A percentile compares a stretch with the other conserved stretches of the same genome.
These are phyloP conservation scores for Lepraria neglecta DNA, from an alignment of 495 filamentous ascomycete species.

Conservation along the genomic window DNA sequence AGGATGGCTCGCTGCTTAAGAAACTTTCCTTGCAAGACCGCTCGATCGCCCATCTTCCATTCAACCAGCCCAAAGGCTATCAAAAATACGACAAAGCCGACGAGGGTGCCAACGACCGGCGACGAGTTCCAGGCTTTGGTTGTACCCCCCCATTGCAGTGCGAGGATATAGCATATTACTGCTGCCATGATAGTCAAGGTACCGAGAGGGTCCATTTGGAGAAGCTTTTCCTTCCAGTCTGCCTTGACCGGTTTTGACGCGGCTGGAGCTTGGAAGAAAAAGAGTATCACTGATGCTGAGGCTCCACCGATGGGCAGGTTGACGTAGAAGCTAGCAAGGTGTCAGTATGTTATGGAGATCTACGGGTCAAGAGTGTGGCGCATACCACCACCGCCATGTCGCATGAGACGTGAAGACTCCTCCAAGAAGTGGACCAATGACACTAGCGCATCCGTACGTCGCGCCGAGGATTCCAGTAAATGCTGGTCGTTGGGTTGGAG, in stretches of 20 bases:
- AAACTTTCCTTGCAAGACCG: slow-evolving; percentile 25
- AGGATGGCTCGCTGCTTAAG: slow-evolving; percentile 28
- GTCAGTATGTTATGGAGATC: background rate
- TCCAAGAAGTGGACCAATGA: slow-evolving; percentile 44
- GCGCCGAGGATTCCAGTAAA: slow-evolving; percentile 39
- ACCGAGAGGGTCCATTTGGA: slow-evolving; percentile 36
- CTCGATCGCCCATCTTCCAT: slow-evolving; percentile 31
- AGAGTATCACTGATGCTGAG: slow-evolving; percentile 34
- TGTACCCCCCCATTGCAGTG: slow-evolving; percentile 39
- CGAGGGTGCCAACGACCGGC: slow-evolving; percentile 32
- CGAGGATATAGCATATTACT: slow-evolving; percentile 36
- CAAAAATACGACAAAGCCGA: slow-evolving; percentile 34
- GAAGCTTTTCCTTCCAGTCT: slow-evolving; percentile 31
- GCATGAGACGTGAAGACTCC: slow-evolving; percentile 42
- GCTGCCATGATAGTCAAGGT: slow-evolving; percentile 29
- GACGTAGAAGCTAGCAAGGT: slow-evolving; percentile 43
- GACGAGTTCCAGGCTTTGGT: slow-evolving; percentile 32
- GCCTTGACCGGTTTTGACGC: slow-evolving; percentile 29
- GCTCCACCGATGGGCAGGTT: slow-evolving; percentile 47
- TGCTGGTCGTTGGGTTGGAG: slow-evolving; percentile 33
- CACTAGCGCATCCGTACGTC: slow-evolving; percentile 36
- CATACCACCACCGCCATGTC: slow-evolving; percentile 46
- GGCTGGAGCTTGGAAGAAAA: slow-evolving; percentile 38
- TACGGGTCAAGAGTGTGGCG: background rate
- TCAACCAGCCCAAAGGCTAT: slow-evolving; percentile 28